Base-by-base conservation (phyloP, 139 green algal species). In the Micromonas commoda region DNA sequence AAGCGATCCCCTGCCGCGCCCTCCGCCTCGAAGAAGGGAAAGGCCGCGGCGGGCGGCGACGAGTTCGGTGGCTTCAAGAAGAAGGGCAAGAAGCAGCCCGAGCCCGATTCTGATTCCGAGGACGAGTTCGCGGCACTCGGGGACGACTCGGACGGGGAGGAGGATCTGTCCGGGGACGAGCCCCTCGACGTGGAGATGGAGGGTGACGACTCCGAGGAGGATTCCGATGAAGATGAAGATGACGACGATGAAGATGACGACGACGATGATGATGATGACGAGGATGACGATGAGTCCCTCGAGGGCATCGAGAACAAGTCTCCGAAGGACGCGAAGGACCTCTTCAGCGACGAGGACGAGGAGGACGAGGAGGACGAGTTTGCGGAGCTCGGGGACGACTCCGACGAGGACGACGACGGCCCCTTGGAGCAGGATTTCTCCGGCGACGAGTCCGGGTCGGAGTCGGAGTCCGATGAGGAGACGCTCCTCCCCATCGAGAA, bases 301-400 rank as follows among this genome's bases (percentile, higher is more conserved):
- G 32, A 38, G 31, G 64, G 64, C 31, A 16, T 71, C 13, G 13
- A 21, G 26, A 76, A 65, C 63, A 70, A 33, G n/a, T 65, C 2
- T 65, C 28, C 2, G 66, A 63, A 39, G 23, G 24, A 32, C n/a
- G 21, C 21, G 37, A 63, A 35, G 68, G 61, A 16, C 45, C 45
- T 57, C 45, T 16, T 23, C 9, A 9, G 9, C 45, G 68, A 75
- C 53, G 68, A 75, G 5, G 52, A 66, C 61, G 20, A n/a, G 38
- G 45, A 52, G 35, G 71, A 77, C 19, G 51, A 69, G 1, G 71
- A 77, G 19, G 52, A 69, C 29, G 71, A 75, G 21, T 75, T 75
- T 61, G 68, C 35, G 6, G 68, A 6, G 5, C 21, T 75, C 20
- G 68, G 32, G 5, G 68, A 53, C 33, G 34, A 75, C 37, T 68